phyloP scores from a whole-genome alignment of 1,139 yeast species.

The Suhomyces bolitotheri region DNA sequence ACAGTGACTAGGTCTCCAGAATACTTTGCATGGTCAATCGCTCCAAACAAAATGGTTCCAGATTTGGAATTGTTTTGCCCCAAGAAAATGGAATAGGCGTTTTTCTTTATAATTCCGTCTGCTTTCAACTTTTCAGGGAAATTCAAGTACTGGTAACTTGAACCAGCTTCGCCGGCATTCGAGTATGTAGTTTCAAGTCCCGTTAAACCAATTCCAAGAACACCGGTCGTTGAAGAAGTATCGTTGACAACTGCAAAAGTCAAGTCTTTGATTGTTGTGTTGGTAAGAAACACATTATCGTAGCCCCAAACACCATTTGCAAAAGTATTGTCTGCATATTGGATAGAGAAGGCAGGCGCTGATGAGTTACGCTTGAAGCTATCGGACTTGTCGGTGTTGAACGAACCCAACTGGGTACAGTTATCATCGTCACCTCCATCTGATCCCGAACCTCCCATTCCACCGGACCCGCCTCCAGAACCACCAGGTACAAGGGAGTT shows the following conservation, averaged over 20 bases:
- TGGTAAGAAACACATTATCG: constrained; percentile 45
- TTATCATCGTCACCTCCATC: constrained; percentile 15
- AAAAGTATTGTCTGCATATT: constrained; percentile 62
- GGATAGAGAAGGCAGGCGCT: constrained; percentile 41
- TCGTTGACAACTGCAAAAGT: constrained; percentile 53
- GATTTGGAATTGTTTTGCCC: constrained; percentile 16
- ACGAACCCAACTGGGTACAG: constrained; percentile 44
- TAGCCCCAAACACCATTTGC: constrained; percentile 63
- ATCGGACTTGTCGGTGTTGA: constrained; percentile 34
- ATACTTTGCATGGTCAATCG: constrained; percentile 54
- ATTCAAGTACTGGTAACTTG: constrained; percentile 46
- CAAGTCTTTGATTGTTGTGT: constrained; percentile 41
- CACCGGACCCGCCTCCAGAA: constrained; percentile 8
- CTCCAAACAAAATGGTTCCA: constrained; percentile 59
- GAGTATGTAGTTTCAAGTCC: constrained; percentile 46
- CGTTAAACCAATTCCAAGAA: constrained; percentile 57
- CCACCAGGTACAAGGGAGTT: constrained; percentile 4
- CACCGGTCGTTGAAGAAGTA: constrained; percentile 46
- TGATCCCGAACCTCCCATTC: constrained; percentile 10
- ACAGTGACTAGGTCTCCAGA: constrained; percentile 42
- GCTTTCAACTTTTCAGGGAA: constrained; percentile 56
- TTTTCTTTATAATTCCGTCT: constrained; percentile 49
- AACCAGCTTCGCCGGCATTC: constrained; percentile 3
- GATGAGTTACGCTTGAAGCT: constrained; percentile 35
- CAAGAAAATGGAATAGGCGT: constrained; percentile 50